A percentile compares a stretch with the other conserved stretches of the same genome.
Evolutionary conservation across 2,329 filamentous ascomycete species (phyloP).

Genomic region (Aspergillus floridensis): DNA sequence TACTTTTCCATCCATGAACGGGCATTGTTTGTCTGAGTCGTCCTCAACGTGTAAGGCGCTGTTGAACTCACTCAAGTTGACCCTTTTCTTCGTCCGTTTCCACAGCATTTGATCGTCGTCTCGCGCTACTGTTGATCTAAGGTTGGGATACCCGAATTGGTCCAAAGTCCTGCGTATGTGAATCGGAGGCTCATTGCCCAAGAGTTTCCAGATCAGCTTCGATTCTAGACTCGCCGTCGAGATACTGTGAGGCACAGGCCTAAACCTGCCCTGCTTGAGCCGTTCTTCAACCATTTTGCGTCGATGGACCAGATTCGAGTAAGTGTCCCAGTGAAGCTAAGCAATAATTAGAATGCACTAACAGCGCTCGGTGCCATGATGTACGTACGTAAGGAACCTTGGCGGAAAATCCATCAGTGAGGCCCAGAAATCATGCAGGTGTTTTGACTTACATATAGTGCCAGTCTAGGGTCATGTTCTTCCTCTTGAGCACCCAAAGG

Average conservation of each 20-base stretch:
- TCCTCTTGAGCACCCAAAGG: slow-evolving; percentile 9
- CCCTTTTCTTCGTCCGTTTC: slow-evolving; percentile 58
- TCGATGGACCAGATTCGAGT: slow-evolving; percentile 56
- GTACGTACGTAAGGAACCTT: slow-evolving; percentile 31
- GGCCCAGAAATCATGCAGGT: background rate
- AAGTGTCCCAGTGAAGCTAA: slow-evolving; percentile 63
- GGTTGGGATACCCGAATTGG: slow-evolving; percentile 62
- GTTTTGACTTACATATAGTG: slow-evolving; percentile 29
- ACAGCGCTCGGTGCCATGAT: rapidly evolving
- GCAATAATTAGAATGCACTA: background rate
- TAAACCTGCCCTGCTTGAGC: slow-evolving; percentile 53
- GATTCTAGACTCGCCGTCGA: slow-evolving; percentile 56
- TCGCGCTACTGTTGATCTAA: slow-evolving; percentile 58
- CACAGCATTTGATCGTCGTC: slow-evolving; percentile 68
- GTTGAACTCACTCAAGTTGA: slow-evolving; percentile 39
- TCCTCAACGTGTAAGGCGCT: slow-evolving; percentile 40
- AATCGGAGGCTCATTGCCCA: slow-evolving; percentile 60
- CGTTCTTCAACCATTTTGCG: slow-evolving; percentile 56
- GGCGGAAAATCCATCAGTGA: background rate
- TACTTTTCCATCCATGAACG: slow-evolving; percentile 44
- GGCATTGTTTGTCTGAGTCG: slow-evolving; percentile 12
- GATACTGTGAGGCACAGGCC: slow-evolving; percentile 56
- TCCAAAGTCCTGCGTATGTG: slow-evolving; percentile 63
- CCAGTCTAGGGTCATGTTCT: slow-evolving; percentile 25
- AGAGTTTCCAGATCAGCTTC: slow-evolving; percentile 62